Percentiles rank a stretch among this genome's conserved stretches.
Evolutionary conservation across 2,329 filamentous ascomycete genomes (phyloP).

Genomic region (Knoxdaviesia capensis): DNA sequence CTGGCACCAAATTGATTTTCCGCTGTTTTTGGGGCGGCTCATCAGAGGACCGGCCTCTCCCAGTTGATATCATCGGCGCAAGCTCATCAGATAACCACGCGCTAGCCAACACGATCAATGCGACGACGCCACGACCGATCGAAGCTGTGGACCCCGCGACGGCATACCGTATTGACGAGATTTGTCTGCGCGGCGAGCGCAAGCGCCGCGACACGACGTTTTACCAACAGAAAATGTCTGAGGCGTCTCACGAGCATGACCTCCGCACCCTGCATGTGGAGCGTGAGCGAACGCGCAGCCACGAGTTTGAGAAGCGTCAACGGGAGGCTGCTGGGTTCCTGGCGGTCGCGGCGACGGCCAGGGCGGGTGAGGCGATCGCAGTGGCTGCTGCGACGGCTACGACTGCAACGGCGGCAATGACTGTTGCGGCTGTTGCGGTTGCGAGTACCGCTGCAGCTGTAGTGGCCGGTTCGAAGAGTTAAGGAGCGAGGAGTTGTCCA

Average conservation of each 20-base stretch:
- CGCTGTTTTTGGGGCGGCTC: constrained; percentile 37
- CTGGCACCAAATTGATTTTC: constrained; percentile 26
- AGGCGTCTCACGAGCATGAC: constrained; percentile 23
- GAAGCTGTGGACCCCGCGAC: constrained; percentile 11
- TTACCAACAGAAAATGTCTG: constrained; percentile 18
- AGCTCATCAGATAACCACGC: constrained; percentile 6
- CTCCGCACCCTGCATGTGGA: constrained; percentile 20
- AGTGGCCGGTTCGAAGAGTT: no score
- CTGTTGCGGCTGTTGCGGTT: no score
- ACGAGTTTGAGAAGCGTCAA: constrained; percentile 26
- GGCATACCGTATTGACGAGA: constrained; percentile 26
- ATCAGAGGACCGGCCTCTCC: constrained; percentile 9
- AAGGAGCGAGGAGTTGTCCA: no score
- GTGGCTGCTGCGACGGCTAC: no score
- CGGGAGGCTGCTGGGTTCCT: constrained; percentile 23
- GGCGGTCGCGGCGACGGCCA: constrained; percentile 2
- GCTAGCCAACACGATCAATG: neutral
- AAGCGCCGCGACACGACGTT: constrained; percentile 19
- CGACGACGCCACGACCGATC: constrained; percentile 4
- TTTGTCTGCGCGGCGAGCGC: constrained; percentile 23
- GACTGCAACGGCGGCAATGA: no score
- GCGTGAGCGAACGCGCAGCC: constrained; percentile 26
- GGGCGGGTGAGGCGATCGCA: no score
- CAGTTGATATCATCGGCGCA: constrained; percentile 7
- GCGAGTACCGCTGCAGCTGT: no score